A percentile compares a stretch with the other conserved stretches of the same genome.
phyloP scores from a whole-genome alignment of 176 grass and related monocot genomes.

The Secale cereale region DNA sequence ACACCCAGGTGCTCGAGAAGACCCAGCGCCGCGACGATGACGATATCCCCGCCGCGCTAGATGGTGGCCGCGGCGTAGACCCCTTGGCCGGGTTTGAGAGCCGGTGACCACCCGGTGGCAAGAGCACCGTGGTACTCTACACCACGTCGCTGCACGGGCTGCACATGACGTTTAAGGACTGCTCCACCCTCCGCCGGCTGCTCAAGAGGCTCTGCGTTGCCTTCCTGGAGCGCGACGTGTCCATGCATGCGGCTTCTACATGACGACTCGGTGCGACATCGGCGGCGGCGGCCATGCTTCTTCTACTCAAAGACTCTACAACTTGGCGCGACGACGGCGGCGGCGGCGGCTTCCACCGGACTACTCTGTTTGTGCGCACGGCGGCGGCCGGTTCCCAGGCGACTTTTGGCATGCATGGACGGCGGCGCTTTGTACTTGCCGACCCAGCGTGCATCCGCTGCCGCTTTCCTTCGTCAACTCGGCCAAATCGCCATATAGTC shows the following conservation, averaged over 20 bases:
- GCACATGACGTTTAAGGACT: constrained; percentile 76
- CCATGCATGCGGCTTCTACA: constrained; percentile 30
- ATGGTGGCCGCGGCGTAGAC: background rate
- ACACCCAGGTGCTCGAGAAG: constrained; percentile 33
- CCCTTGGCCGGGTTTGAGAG: constrained; percentile 39
- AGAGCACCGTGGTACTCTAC: constrained; percentile 59
- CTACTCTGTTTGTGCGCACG: too few relatives aligned
- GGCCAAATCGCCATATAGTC: too few relatives aligned
- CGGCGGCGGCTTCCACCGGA: too few relatives aligned
- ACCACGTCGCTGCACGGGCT: constrained; percentile 61
- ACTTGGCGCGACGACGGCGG: too few relatives aligned
- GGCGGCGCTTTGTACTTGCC: too few relatives aligned
- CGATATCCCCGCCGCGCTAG: background rate
- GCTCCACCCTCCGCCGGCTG: constrained; percentile 47
- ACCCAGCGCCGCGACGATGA: background rate
- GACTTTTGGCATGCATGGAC: too few relatives aligned
- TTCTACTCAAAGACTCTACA: too few relatives aligned
- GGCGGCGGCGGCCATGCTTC: too few relatives aligned
- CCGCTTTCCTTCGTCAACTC: too few relatives aligned
- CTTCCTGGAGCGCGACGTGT: constrained; percentile 72
- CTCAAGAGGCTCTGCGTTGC: constrained; percentile 52
- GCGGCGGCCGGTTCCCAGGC: too few relatives aligned
- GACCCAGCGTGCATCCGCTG: too few relatives aligned
- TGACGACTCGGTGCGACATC: too few relatives aligned
- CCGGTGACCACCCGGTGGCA: constrained; percentile 56